Conservation (phyloP, 371 early-diverging fungal species). For the Agmasoma carcini region DNA sequence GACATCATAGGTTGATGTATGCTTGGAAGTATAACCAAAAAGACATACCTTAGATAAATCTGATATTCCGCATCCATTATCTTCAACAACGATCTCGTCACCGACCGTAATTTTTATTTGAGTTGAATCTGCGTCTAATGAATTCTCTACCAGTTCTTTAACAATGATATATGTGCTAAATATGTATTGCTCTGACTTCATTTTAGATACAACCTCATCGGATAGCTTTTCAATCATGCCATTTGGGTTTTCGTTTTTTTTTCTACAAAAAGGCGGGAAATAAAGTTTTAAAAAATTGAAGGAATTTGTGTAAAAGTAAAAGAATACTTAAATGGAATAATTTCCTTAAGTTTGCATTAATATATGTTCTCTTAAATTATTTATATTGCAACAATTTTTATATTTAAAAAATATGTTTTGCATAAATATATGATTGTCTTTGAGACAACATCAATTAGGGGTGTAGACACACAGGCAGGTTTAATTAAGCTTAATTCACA, state of each 20-base stretch:
- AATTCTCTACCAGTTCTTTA: constrained; percentile 90
- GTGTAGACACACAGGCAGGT: no score
- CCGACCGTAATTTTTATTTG: constrained; percentile 58
- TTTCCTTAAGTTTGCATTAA: background rate
- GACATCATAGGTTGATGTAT: constrained; percentile 32
- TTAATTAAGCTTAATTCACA: no score
- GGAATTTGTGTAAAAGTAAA: background rate
- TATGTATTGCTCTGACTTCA: constrained; percentile 39
- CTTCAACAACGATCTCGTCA: constrained; percentile 48
- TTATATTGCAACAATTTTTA: no score
- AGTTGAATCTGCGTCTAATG: constrained; percentile 74
- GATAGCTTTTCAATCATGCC: constrained; percentile 29
- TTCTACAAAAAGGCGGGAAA: background rate
- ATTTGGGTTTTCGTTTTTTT: no score
- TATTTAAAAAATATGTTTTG: no score
- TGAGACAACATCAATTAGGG: no score
- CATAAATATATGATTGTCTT: no score
- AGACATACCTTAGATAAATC: constrained; percentile 1
- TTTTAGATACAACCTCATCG: constrained; percentile 1
- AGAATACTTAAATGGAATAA: background rate
- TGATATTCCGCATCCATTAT: constrained; percentile 47
- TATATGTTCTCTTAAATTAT: no score
- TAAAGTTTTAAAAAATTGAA: background rate
- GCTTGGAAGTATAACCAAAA: constrained; percentile 31
- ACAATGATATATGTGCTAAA: constrained; percentile 44